phyloP scores from a whole-genome alignment of 1,284 basidiomycete species.

The Pseudozyma tsukubaensis region DNA sequence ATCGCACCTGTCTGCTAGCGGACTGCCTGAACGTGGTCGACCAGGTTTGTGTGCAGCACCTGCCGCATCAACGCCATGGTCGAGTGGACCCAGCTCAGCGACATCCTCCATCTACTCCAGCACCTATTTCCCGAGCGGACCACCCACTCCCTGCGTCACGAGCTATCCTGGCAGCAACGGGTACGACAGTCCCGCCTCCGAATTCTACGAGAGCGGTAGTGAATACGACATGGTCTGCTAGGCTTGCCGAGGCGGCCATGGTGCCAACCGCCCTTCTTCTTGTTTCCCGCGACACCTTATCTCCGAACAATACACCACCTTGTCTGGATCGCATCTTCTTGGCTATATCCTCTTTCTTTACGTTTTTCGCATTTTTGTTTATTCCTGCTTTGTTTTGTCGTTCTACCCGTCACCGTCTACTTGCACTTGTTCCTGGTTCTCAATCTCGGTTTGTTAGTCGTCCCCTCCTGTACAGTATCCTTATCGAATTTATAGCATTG shows the following conservation, averaged over 20 bases:
- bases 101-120: slow-evolving; percentile 48
- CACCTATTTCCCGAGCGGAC: slow-evolving; percentile 37
- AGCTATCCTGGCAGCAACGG: slow-evolving; percentile 49
- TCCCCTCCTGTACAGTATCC: slow-evolving; percentile 15
- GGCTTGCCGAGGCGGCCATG: neutral
- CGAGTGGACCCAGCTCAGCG: slow-evolving; percentile 27
- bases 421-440: slow-evolving; percentile 5
- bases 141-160: slow-evolving; percentile 19
- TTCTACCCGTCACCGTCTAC: slow-evolving; percentile 13
- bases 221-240: slow-evolving; percentile 62
- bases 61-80: slow-evolving; percentile 30
- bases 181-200: slow-evolving; percentile 60
- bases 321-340: neutral
- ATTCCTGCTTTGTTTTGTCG: slow-evolving; percentile 14
- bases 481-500: neutral
- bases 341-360: neutral
- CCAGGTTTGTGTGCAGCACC: slow-evolving; percentile 16
- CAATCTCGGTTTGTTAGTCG: too few relatives aligned
- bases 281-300: neutral
- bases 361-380: slow-evolving; percentile 1
- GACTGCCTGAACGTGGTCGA: slow-evolving; percentile 12
- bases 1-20: neutral
- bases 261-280: neutral
- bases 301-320: neutral
- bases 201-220: slow-evolving; percentile 66